Conservation (phyloP, 345 rosid genomes). For the Populus ilicifolia region DNA sequence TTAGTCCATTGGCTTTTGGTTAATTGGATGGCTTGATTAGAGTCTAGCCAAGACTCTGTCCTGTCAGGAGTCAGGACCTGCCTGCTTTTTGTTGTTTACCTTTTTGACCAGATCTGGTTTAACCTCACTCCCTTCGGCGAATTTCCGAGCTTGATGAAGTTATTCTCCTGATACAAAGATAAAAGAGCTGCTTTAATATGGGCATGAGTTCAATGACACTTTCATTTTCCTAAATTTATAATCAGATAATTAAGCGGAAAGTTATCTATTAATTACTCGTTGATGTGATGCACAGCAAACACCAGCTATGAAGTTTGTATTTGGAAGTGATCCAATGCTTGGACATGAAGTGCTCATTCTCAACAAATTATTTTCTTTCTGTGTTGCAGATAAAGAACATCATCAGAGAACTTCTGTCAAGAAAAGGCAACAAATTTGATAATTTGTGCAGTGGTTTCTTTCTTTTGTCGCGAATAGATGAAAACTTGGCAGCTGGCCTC, state of each 20-base stretch:
- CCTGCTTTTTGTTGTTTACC: too few relatives aligned
- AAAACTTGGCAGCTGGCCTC: not conserved
- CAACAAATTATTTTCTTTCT: not conserved
- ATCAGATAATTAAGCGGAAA: not conserved
- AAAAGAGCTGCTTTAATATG: too few relatives aligned
- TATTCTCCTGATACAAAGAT: too few relatives aligned
- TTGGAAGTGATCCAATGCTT: not conserved
- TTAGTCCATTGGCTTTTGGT: too few relatives aligned
- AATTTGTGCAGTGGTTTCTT: not conserved
- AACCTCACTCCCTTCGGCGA: too few relatives aligned
- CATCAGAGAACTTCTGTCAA: not conserved
- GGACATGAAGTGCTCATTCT: not conserved
- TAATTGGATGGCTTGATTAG: too few relatives aligned
- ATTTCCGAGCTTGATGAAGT: too few relatives aligned
- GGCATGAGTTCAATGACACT: not conserved
- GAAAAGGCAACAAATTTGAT: not conserved
- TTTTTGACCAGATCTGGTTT: too few relatives aligned
- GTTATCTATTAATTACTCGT: not conserved
- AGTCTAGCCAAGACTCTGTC: too few relatives aligned
- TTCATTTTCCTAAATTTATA: not conserved
- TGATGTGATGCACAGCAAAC: not conserved
- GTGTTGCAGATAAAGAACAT: not conserved
- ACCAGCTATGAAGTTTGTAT: not conserved
- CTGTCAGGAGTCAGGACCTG: too few relatives aligned
- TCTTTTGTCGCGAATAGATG: not conserved